Percentiles rank a stretch among this genome's conserved stretches.
Evolutionary conservation across 371 early-diverging fungal genomes (phyloP).

Genomic region (Rhizopus microsporus): DNA sequence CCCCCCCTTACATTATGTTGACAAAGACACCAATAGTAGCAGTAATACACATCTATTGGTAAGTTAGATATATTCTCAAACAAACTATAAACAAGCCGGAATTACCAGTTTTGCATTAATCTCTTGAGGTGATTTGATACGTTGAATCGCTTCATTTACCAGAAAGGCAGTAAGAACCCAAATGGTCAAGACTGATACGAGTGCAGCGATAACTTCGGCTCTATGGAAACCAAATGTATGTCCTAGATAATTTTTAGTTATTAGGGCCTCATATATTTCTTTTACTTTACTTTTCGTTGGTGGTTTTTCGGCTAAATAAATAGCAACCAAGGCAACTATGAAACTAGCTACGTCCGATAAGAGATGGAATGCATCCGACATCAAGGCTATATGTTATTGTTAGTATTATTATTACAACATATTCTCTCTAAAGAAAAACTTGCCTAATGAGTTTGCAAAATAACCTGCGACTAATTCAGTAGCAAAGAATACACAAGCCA

Average conservation of each 20-base stretch:
- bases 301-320: constrained; percentile 71
- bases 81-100: background rate
- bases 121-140: constrained; percentile 67
- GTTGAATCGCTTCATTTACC: constrained; percentile 75
- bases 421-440: background rate
- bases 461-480: constrained; percentile 74
- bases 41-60: constrained; percentile 65
- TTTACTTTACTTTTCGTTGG: constrained; percentile 57
- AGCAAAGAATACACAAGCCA: constrained; percentile 68
- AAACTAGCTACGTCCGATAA: constrained; percentile 76
- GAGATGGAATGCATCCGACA: constrained; percentile 79
- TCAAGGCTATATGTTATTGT: constrained; percentile 50
- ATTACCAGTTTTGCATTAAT: constrained; percentile 72
- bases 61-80: background rate
- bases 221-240: constrained; percentile 87
- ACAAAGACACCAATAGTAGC: constrained; percentile 77
- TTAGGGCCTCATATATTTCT: background rate
- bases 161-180: constrained; percentile 80
- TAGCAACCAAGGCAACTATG: constrained; percentile 69
- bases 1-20: constrained; percentile 63
- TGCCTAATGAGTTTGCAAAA: constrained; percentile 62
- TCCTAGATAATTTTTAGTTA: constrained; percentile 19
- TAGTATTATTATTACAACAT: constrained; percentile 4
- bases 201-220: constrained; percentile 84
- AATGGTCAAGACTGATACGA: constrained; percentile 78